Conservation (phyloP, 352 stramenopile genomes). For the Phytophthora kernoviae region DNA sequence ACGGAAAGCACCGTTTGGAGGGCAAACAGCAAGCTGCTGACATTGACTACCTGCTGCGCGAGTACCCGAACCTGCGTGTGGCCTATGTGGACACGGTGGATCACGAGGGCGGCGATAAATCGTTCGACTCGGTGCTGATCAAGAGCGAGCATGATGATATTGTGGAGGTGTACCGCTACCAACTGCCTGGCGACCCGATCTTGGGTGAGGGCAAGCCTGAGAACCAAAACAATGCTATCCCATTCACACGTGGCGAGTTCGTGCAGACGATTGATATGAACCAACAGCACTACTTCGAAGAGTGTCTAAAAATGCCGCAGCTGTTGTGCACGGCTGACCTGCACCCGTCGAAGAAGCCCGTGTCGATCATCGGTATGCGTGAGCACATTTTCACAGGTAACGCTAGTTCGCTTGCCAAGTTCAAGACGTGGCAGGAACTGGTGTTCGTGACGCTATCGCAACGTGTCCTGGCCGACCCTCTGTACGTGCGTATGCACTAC, state of each 20-base stretch:
- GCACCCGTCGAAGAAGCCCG: constrained; percentile 68
- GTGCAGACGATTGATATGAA: constrained; percentile 92
- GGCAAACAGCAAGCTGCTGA: constrained; percentile 74
- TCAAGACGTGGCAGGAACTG: constrained; percentile 86
- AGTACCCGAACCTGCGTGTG: constrained; percentile 86
- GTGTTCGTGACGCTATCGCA: constrained; percentile 87
- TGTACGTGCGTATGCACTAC: constrained; percentile 86
- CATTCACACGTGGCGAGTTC: constrained; percentile 85
- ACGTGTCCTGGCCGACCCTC: constrained; percentile 72
- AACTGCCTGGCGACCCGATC: constrained; percentile 82
- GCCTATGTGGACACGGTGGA: constrained; percentile 83
- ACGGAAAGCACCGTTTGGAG: constrained; percentile 75
- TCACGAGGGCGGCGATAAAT: constrained; percentile 38
- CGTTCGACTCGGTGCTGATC: constrained; percentile 77
- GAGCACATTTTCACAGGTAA: constrained; percentile 90
- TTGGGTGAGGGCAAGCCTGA: constrained; percentile 84
- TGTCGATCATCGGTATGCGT: constrained; percentile 87
- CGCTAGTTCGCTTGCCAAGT: constrained; percentile 82
- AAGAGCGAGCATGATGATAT: constrained; percentile 80
- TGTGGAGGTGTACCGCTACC: constrained; percentile 81
- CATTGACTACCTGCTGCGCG: constrained; percentile 81
- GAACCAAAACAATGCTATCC: constrained; percentile 86
- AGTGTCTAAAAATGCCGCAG: constrained; percentile 87
- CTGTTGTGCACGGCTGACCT: constrained; percentile 73
- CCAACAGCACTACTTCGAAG: constrained; percentile 88